Conservation (phyloP, 768 basidiomycete species). For the Suillus sp. region DNA sequence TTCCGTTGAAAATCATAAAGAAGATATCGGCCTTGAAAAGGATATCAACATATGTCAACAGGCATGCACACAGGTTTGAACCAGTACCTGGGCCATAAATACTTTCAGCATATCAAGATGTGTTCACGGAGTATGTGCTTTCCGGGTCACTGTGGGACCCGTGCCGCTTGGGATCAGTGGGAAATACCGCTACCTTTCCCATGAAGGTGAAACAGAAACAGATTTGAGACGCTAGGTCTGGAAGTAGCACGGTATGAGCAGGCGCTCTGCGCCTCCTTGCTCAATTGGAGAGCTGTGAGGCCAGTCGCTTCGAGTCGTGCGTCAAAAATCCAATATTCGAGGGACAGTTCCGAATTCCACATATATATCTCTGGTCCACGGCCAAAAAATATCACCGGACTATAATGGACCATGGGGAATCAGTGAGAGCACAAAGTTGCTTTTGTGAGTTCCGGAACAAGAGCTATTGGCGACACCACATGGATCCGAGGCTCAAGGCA, state of each 20-base stretch:
- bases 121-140: slow-evolving; percentile 60
- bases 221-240: slow-evolving; percentile 61
- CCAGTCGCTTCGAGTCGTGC: slow-evolving; percentile 36
- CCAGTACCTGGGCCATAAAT: slow-evolving; percentile 45
- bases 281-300: slow-evolving; percentile 21
- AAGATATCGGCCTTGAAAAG: slow-evolving; percentile 36
- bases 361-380: background rate
- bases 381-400: background rate
- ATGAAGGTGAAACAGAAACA: slow-evolving; percentile 53
- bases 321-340: slow-evolving; percentile 18
- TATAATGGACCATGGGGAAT: background rate
- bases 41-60: background rate
- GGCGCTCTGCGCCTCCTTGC: slow-evolving; percentile 26
- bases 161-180: slow-evolving; percentile 48
- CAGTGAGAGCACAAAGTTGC: background rate
- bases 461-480: background rate
- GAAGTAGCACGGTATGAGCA: slow-evolving; percentile 42
- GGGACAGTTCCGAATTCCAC: background rate
- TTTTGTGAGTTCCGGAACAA: background rate
- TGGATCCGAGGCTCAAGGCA: background rate
- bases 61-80: background rate
- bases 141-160: slow-evolving; percentile 46
- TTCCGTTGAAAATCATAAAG: slow-evolving; percentile 43
- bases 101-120: slow-evolving; percentile 57
- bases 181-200: slow-evolving; percentile 55